Evolutionary conservation across 2,329 filamentous ascomycete genomes (phyloP), one percentile per base, ranked within the genome.

Genomic region (Xylaria sp.): DNA sequence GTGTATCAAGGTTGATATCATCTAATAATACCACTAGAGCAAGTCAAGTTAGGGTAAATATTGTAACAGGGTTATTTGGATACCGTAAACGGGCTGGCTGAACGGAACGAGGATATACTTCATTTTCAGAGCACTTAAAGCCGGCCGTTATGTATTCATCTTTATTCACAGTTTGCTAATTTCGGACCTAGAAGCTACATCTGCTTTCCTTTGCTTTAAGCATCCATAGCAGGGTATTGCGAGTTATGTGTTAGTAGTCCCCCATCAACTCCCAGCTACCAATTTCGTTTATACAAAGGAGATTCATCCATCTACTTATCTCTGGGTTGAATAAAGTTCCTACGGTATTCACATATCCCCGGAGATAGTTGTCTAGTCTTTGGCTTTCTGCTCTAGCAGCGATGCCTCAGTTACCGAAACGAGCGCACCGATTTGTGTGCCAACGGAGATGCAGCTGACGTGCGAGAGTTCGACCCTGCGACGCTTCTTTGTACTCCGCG

Each of bases 361-460:
- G 3, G 28, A 34, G 10, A 10, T 37, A 37, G 48, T 20, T 12
- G n/a, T 58, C 32, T 46, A 18, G 5, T n/a, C 37, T 32, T 46
- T n/a, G 48, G 12, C 44, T 55, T 18, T 10, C 28, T 46, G 37
- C 28, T 25, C 37, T 51, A 32, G 52, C 7, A 39, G 52, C 9
- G 37, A 50, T 39, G 34, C 44, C 23, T 56, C 10, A 15, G 10
- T 82, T 75, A 85, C 57, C 84, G 80, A 63, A 85, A 85, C 13
- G 81, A 83, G 72, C 80, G 81, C 64, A 83, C 80, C 10, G 82
- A 82, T 76, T 85, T 85, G 70, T 83, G 82, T 20, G 82, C 82
- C 62, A 85, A 73, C 20, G 83, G 84, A 59, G 83, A 85, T 48
- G 78, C 74, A 6, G 69, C 74, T 20, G 78, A 72, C 32, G 72